A percentile compares a stretch with the other conserved stretches of the same genome.
These are phyloP conservation scores for Bipolaris gigantea DNA, from an alignment of 2,329 filamentous ascomycete species.

Conservation along the genomic window DNA sequence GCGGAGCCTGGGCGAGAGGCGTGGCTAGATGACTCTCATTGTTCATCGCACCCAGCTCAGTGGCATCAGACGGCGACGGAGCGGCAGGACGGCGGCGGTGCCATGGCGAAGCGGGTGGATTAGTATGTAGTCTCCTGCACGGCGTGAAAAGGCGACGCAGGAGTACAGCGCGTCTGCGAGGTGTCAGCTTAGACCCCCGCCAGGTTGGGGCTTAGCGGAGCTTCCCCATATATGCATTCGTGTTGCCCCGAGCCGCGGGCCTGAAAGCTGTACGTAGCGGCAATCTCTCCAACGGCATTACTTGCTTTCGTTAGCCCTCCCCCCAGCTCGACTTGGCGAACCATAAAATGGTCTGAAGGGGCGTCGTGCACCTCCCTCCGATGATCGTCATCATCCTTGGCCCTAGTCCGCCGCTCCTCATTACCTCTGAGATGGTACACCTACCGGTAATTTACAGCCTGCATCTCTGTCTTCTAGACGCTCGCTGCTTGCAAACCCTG, in stretches of 20 bases:
- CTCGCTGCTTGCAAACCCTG: not conserved
- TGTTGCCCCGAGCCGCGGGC: conserved; percentile 6
- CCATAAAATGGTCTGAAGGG: conserved; percentile 8
- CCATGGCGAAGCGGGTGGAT: conserved; percentile 39
- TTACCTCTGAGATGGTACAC: not conserved
- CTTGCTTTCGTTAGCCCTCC: conserved; percentile 12
- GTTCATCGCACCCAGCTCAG: conserved; percentile 28
- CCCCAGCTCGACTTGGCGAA: conserved; percentile 17
- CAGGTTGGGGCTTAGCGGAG: conserved; percentile 12
- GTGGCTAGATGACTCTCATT: conserved; percentile 32
- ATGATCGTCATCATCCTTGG: conserved; percentile 12
- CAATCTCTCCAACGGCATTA: conserved; percentile 1
- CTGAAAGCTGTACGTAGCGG: not conserved
- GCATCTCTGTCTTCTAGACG: not conserved
- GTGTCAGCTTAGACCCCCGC: conserved; percentile 15
- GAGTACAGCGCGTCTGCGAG: conserved; percentile 20
- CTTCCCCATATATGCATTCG: conserved; percentile 8
- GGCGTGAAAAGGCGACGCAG: conserved; percentile 32
- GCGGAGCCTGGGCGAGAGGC: conserved; percentile 32
- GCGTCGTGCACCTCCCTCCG: not conserved
- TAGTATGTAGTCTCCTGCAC: conserved; percentile 30
- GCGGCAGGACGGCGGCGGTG: conserved; percentile 31
- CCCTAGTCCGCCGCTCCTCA: not conserved
- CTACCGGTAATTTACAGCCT: not conserved
- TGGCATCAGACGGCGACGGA: conserved; percentile 31